Evolutionary conservation across 2,329 filamentous ascomycete species (phyloP).

Genomic region (Furcasterigmium sp.): DNA sequence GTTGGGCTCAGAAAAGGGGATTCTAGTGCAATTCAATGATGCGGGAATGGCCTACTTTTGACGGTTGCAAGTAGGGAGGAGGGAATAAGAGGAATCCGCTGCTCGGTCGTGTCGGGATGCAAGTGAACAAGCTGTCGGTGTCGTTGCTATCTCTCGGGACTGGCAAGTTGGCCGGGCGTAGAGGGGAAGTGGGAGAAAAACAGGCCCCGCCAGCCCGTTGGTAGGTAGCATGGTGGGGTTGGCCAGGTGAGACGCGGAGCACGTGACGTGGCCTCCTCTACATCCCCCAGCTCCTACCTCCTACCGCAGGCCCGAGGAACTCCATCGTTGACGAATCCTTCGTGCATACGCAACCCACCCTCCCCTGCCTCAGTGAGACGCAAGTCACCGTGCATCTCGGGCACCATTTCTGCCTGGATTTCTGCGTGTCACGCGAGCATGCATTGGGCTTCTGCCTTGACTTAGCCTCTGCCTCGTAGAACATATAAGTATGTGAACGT

Average conservation of each 20-base stretch:
- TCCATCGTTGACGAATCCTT: slow-evolving; percentile 12
- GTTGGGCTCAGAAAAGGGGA: not conserved
- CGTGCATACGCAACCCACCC: not conserved
- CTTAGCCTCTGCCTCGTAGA: too few relatives aligned
- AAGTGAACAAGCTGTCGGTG: not conserved
- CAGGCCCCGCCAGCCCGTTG: slow-evolving; percentile 7
- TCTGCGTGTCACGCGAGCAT: not conserved
- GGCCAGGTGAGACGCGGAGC: slow-evolving; percentile 13
- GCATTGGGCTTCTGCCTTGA: too few relatives aligned
- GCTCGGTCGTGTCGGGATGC: slow-evolving; percentile 8
- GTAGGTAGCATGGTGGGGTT: slow-evolving; percentile 16
- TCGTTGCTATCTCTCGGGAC: slow-evolving; percentile 5
- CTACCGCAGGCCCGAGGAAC: too few relatives aligned
- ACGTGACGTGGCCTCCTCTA: slow-evolving; percentile 9
- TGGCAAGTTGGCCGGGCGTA: slow-evolving; percentile 11
- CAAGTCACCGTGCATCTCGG: not conserved
- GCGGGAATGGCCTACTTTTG: slow-evolving; percentile 9
- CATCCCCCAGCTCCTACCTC: too few relatives aligned
- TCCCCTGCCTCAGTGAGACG: not conserved
- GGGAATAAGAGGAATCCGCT: slow-evolving; percentile 8
- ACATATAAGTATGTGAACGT: too few relatives aligned
- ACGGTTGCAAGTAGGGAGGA: not conserved
- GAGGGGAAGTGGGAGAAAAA: slow-evolving; percentile 15
- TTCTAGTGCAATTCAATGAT: not conserved
- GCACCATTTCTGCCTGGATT: not conserved